Conservation (phyloP, 768 basidiomycete genomes). For the Podaxis carcinomalis region DNA sequence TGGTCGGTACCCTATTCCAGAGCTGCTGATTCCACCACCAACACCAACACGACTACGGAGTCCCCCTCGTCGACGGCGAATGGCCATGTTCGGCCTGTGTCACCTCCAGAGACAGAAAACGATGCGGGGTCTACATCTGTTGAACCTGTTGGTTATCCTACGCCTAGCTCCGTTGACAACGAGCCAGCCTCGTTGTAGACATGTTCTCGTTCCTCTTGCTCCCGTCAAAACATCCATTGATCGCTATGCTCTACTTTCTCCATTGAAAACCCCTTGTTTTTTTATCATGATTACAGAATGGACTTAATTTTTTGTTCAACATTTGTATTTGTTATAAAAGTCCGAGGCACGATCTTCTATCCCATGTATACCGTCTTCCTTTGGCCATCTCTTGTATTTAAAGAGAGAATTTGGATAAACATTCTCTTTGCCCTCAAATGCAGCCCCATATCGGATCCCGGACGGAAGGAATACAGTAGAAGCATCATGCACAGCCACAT, state of each 20-base stretch:
- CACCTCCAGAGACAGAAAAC: constrained; percentile 3
- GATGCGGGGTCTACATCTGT: constrained; percentile 6
- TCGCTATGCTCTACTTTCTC: constrained; percentile 10
- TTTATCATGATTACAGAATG: neutral
- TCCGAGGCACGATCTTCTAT: neutral
- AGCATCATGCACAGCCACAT: constrained; percentile 13
- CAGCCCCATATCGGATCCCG: neutral
- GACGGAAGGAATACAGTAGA: neutral
- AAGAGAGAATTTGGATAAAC: neutral
- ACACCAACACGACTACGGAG: neutral
- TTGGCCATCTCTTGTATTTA: neutral
- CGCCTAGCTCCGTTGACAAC: constrained; percentile 42
- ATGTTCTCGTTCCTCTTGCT: constrained; percentile 11
- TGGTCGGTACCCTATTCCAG: constrained; percentile 2
- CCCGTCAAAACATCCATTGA: neutral
- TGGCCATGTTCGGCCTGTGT: constrained; percentile 5
- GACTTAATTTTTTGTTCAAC: neutral
- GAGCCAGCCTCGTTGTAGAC: constrained; percentile 25
- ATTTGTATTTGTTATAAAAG: constrained; percentile 9
- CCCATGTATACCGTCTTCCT: constrained; percentile 4
- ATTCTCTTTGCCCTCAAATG: neutral
- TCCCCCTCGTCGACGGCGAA: neutral
- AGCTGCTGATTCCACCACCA: neutral
- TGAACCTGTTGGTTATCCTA: constrained; percentile 42
- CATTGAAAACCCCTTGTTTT: neutral